Percentiles rank a stretch among this genome's conserved stretches.
Conservation (phyloP, 2,329 filamentous ascomycete genomes). For the Diaporthe eres region DNA sequence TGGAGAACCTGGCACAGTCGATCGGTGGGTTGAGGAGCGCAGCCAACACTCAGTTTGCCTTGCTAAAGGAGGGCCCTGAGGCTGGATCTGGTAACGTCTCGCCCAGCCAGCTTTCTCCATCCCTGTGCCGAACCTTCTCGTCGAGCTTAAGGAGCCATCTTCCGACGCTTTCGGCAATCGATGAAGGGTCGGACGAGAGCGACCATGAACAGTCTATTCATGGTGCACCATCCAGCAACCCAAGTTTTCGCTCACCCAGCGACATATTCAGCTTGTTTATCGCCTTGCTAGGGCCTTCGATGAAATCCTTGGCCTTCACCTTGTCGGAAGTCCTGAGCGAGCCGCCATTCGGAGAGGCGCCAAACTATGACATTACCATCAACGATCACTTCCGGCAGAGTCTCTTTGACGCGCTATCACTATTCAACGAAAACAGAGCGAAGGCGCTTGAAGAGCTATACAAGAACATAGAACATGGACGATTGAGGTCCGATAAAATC, state of each 20-base stretch:
- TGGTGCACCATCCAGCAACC: constrained; percentile 44
- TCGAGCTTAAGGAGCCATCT: constrained; percentile 56
- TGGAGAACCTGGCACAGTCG: constrained; percentile 88
- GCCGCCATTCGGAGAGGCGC: constrained; percentile 81
- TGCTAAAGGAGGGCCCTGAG: constrained; percentile 75
- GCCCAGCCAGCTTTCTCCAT: constrained; percentile 51
- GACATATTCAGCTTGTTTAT: constrained; percentile 97
- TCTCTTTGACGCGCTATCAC: constrained; percentile 81
- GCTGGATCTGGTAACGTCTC: constrained; percentile 51
- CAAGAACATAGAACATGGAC: constrained; percentile 80
- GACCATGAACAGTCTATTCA: constrained; percentile 58
- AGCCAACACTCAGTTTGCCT: constrained; percentile 87
- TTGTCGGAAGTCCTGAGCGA: constrained; percentile 90
- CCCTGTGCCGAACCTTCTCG: constrained; percentile 48
- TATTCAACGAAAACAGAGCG: constrained; percentile 83
- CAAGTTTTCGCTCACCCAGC: constrained; percentile 72
- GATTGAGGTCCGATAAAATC: constrained; percentile 77
- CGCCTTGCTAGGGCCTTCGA: constrained; percentile 87
- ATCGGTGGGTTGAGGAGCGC: constrained; percentile 93
- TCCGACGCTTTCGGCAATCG: constrained; percentile 70
- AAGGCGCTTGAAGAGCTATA: constrained; percentile 86
- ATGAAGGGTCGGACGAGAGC: constrained; percentile 73
- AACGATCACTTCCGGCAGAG: constrained; percentile 87
- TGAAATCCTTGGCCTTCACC: constrained; percentile 95
- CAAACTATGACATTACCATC: constrained; percentile 78